These are phyloP conservation scores for Daldinia vernicosa DNA, from an alignment of 495 filamentous ascomycete species.

Conservation along the genomic window DNA sequence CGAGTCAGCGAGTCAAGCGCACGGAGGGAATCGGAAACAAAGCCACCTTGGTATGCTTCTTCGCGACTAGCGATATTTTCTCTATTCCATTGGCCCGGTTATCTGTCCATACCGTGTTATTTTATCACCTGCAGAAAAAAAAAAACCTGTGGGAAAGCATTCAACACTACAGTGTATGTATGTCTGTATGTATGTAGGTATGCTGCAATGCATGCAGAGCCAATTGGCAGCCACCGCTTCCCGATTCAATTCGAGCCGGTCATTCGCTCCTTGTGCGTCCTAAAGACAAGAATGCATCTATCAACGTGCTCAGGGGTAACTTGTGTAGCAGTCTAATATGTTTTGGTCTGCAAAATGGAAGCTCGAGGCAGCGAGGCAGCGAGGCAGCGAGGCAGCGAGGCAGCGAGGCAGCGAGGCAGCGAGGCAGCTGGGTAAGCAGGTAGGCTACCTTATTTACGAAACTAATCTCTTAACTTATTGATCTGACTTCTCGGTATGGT, in stretches of 20 bases:
- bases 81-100: not conserved
- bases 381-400: too few species aligned
- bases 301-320: constrained; percentile 12
- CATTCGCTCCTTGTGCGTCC: constrained; percentile 10
- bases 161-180: too few species aligned
- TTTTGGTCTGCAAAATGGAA: constrained; percentile 3
- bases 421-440: not conserved
- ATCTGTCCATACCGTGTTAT: not conserved
- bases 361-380: constrained; percentile 3
- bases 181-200: not conserved
- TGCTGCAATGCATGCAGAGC: constrained; percentile 14
- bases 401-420: not conserved
- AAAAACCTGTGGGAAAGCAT: too few species aligned
- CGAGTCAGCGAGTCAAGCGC: constrained; percentile 1
- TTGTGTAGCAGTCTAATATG: constrained; percentile 5
- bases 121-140: not conserved
- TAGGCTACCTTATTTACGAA: constrained; percentile 4
- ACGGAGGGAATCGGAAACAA: not conserved
- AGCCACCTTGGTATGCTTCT: not conserved
- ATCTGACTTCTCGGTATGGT: constrained; percentile 2
- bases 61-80: not conserved
- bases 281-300: constrained; percentile 11
- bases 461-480: constrained; percentile 14
- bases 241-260: constrained; percentile 18
- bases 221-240: constrained; percentile 22